These are phyloP conservation scores for Colletotrichum tabaci DNA, from an alignment of 2,329 filamentous ascomycete species.

Conservation along the genomic window DNA sequence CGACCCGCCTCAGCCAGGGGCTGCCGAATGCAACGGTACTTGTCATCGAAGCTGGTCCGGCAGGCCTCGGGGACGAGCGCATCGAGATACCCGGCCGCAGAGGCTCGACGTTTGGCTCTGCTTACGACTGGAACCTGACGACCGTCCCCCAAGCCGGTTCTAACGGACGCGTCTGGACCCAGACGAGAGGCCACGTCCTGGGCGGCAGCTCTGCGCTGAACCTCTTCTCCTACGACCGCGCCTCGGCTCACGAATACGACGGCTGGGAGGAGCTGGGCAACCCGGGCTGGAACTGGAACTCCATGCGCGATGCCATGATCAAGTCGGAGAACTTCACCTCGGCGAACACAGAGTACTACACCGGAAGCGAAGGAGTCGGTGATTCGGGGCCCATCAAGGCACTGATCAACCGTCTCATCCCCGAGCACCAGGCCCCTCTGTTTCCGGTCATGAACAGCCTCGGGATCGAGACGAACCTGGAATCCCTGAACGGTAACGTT, in stretches of 20 bases:
- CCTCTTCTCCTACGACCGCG: conserved; percentile 57
- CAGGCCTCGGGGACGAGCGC: conserved; percentile 48
- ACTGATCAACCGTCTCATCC: conserved; percentile 58
- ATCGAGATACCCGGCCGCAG: conserved; percentile 53
- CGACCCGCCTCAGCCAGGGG: conserved; percentile 50
- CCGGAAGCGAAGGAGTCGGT: conserved; percentile 41
- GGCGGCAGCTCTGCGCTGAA: conserved; percentile 65
- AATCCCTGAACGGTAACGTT: conserved; percentile 65
- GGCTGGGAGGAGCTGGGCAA: conserved; percentile 55
- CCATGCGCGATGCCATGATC: conserved; percentile 53
- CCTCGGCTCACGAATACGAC: conserved; percentile 54
- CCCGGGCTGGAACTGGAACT: conserved; percentile 53
- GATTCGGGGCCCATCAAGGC: conserved; percentile 47
- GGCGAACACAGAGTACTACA: conserved; percentile 26
- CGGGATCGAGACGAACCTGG: conserved; percentile 57
- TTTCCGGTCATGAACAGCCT: conserved; percentile 62
- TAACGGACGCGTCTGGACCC: conserved; percentile 55
- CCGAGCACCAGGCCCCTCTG: conserved; percentile 59
- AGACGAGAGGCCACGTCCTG: conserved; percentile 63
- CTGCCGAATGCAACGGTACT: conserved; percentile 50
- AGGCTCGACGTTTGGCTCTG: conserved; percentile 47
- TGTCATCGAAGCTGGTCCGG: conserved; percentile 50
- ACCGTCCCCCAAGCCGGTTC: conserved; percentile 58
- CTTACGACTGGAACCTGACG: conserved; percentile 61
- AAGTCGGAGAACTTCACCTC: conserved; percentile 49